Evolutionary conservation across 352 stramenopile genomes (phyloP).

Genomic region (Globisporangium paddicum): DNA sequence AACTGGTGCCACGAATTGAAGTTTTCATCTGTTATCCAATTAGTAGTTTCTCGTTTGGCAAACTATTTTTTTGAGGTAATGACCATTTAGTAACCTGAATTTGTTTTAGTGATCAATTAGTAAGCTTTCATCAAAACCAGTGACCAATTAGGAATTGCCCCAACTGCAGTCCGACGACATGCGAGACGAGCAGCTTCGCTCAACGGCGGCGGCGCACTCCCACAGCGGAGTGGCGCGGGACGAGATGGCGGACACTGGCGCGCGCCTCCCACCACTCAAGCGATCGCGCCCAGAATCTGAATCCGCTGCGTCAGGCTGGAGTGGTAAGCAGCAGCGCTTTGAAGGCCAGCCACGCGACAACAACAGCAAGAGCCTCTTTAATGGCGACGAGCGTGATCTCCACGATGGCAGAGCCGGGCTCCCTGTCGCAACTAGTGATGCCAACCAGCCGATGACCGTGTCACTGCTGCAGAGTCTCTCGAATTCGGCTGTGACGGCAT

Average conservation of each 20-base stretch:
- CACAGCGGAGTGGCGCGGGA: neutral
- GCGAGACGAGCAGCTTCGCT: neutral
- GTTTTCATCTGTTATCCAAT: too few relatives aligned
- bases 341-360: neutral
- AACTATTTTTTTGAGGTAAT: too few relatives aligned
- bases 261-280: conserved; percentile 1
- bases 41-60: too few relatives aligned
- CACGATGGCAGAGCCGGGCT: neutral
- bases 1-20: too few relatives aligned
- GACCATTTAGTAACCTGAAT: too few relatives aligned
- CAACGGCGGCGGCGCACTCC: neutral
- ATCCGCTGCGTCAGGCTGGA: neutral
- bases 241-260: conserved; percentile 1
- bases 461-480: conserved; percentile 10
- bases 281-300: neutral
- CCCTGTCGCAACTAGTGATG: neutral
- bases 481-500: neutral
- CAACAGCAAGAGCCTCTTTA: conserved; percentile 1
- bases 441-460: conserved; percentile 1
- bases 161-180: neutral
- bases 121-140: too few relatives aligned
- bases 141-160: too few relatives aligned
- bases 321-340: neutral
- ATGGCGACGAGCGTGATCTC: neutral
- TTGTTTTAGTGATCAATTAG: too few relatives aligned